Percentiles rank a stretch among this genome's conserved stretches.
phyloP scores from a whole-genome alignment of 768 basidiomycete genomes.

The Tylopilus cervinicoccineus region DNA sequence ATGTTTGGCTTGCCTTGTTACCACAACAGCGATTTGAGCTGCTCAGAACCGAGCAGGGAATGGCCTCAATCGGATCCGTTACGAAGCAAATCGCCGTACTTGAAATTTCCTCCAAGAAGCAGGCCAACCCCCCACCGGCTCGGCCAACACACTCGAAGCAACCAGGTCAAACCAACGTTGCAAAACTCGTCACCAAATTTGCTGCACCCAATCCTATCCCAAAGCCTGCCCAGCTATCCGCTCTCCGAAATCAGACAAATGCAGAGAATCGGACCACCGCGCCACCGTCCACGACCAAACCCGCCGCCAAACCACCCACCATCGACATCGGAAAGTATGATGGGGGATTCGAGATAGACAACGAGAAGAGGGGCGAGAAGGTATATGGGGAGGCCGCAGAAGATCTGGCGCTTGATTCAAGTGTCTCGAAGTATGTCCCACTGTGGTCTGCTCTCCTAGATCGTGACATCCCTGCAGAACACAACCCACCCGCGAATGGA shows the following conservation, averaged over 20 bases:
- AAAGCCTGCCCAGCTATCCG: slow-evolving; percentile 35
- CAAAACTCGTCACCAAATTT: slow-evolving; percentile 72
- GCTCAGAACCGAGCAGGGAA: slow-evolving; percentile 7
- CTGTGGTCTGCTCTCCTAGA: neutral
- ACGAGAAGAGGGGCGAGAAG: slow-evolving; percentile 70
- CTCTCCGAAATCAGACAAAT: slow-evolving; percentile 39
- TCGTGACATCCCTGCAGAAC: slow-evolving; percentile 37
- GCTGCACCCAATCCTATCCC: slow-evolving; percentile 54
- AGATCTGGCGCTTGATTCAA: slow-evolving; percentile 82
- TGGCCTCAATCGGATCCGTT: slow-evolving; percentile 50
- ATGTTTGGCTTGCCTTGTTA: no score
- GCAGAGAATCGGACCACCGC: slow-evolving; percentile 25
- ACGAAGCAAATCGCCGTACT: slow-evolving; percentile 68
- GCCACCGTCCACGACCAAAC: slow-evolving; percentile 22
- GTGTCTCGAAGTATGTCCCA: slow-evolving; percentile 55
- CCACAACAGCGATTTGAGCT: neutral
- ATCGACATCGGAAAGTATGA: slow-evolving; percentile 91
- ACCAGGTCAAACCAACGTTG: slow-evolving; percentile 54
- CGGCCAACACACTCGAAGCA: slow-evolving; percentile 46
- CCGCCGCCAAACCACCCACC: slow-evolving; percentile 14
- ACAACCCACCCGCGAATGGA: slow-evolving; percentile 81
- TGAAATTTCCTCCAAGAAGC: slow-evolving; percentile 56
- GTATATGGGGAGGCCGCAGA: slow-evolving; percentile 77
- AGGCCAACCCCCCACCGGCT: slow-evolving; percentile 28
- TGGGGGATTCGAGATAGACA: slow-evolving; percentile 92